Evolutionary conservation across 2,329 filamentous ascomycete species (phyloP).

Genomic region (Sporothrix variecibatus): DNA sequence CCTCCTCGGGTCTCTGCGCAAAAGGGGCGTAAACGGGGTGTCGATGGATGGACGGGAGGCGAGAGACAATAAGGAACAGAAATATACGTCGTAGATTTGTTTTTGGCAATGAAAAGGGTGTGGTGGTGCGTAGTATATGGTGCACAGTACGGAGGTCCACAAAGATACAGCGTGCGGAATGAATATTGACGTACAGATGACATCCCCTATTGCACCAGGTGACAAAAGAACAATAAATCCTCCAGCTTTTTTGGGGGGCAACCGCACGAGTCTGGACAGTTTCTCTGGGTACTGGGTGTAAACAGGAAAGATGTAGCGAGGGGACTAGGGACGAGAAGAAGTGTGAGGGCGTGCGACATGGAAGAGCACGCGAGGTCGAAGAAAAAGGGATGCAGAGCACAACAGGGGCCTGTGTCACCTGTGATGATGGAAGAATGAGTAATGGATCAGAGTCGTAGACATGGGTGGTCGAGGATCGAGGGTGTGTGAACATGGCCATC

Average conservation of each 20-base stretch:
- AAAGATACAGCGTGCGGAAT: neutral
- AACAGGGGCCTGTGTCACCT: neutral
- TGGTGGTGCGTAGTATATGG: too few relatives aligned
- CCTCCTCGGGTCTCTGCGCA: neutral
- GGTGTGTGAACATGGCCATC: too few relatives aligned
- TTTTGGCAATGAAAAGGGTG: too few relatives aligned
- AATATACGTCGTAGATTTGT: neutral
- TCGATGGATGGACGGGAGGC: neutral
- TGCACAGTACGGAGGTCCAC: neutral
- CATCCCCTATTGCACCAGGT: neutral
- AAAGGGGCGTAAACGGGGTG: too few relatives aligned
- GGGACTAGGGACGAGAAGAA: too few relatives aligned
- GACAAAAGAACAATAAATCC: neutral
- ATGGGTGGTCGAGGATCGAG: neutral
- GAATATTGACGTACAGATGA: neutral
- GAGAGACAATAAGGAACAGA: neutral
- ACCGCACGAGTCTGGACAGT: neutral
- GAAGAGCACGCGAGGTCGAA: slow-evolving; percentile 10
- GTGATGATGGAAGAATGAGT: slow-evolving; percentile 18
- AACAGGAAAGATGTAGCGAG: slow-evolving; percentile 19
- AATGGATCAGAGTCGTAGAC: slow-evolving; percentile 9
- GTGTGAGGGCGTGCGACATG: neutral
- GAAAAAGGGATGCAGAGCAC: neutral
- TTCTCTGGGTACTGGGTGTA: neutral
- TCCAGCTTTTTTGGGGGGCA: neutral